Percentiles rank a stretch among this genome's conserved stretches.
phyloP scores from a whole-genome alignment of 495 filamentous ascomycete species.

The Saxispiralis lemnorum region DNA sequence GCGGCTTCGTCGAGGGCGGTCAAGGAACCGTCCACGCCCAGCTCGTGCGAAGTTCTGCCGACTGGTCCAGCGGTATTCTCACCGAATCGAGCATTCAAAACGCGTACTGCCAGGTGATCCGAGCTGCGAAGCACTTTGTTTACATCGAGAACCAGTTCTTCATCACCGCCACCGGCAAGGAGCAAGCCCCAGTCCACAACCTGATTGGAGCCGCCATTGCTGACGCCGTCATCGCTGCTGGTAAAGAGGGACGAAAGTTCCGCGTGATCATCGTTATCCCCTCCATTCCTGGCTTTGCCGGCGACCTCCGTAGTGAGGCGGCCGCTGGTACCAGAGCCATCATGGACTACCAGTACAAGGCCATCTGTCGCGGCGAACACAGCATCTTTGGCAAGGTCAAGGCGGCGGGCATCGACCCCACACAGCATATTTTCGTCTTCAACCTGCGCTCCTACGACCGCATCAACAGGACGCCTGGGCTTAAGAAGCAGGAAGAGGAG shows the following conservation, averaged over 20 bases:
- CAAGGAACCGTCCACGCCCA: slow-evolving; percentile 67
- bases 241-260: slow-evolving; percentile 76
- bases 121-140: slow-evolving; percentile 71
- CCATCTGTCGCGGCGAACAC: slow-evolving; percentile 74
- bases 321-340: slow-evolving; percentile 75
- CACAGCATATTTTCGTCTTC: slow-evolving; percentile 73
- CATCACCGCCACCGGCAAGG: slow-evolving; percentile 79
- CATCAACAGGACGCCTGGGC: slow-evolving; percentile 56
- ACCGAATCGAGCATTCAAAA: slow-evolving; percentile 84
- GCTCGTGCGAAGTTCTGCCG: slow-evolving; percentile 66
- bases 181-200: slow-evolving; percentile 75
- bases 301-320: slow-evolving; percentile 65
- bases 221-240: slow-evolving; percentile 66
- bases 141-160: slow-evolving; percentile 99
- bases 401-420: slow-evolving; percentile 64
- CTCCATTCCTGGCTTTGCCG: slow-evolving; percentile 82
- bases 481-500: slow-evolving; percentile 53
- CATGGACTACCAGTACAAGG: slow-evolving; percentile 98
- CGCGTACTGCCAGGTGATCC: slow-evolving; percentile 72
- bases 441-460: slow-evolving; percentile 82
- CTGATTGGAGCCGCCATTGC: slow-evolving; percentile 75
- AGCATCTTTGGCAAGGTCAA: slow-evolving; percentile 69
- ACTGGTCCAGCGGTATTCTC: slow-evolving; percentile 91
- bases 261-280: slow-evolving; percentile 78
- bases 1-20: slow-evolving; percentile 9